phyloP scores from a whole-genome alignment of 441 rosid species.

The Lepidium campestre region DNA sequence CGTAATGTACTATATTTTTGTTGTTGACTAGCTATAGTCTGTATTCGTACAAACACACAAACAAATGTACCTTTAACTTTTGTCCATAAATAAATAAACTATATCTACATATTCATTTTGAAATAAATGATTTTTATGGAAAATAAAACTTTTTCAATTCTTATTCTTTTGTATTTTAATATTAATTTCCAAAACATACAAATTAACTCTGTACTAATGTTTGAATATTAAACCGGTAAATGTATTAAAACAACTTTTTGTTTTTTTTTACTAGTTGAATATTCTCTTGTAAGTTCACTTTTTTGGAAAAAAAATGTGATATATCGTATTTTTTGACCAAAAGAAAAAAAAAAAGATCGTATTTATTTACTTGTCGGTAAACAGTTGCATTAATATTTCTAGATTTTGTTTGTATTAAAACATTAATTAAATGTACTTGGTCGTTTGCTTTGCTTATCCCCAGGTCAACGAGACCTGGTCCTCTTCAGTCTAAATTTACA shows the following conservation, averaged over 20 bases:
- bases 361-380: constrained; percentile 5
- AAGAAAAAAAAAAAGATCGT: not conserved
- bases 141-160: too few relatives aligned
- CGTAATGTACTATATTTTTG: not conserved
- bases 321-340: not conserved
- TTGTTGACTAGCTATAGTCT: not conserved
- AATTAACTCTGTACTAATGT: too few relatives aligned
- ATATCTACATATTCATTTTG: too few relatives aligned
- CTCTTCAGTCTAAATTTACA: not conserved
- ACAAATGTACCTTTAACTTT: too few relatives aligned
- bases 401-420: not conserved
- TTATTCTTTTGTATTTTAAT: too few relatives aligned
- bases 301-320: not conserved
- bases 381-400: not conserved
- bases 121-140: too few relatives aligned
- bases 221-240: not conserved
- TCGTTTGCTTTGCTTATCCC: not conserved
- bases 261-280: not conserved
- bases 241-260: not conserved
- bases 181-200: too few relatives aligned
- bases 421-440: not conserved
- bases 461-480: constrained; percentile 20
- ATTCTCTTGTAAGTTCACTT: not conserved
- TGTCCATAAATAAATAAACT: too few relatives aligned
- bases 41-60: not conserved